Conservation (phyloP, 2,329 filamentous ascomycete species). For the Aureobasidium vineae region DNA sequence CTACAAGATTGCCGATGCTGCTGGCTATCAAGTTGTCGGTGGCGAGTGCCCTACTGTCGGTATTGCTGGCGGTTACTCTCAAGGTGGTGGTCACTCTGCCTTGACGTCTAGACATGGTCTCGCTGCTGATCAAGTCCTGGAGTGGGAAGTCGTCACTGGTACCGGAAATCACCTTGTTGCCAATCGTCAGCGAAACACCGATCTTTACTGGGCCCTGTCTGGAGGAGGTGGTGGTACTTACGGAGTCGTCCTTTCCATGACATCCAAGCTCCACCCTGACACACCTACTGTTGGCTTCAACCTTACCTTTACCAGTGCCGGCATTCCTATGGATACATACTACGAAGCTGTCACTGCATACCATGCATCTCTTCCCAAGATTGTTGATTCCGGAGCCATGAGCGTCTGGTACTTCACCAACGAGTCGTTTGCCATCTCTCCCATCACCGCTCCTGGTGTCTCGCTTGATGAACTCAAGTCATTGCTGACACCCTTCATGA, state of each 20-base stretch:
- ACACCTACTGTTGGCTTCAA: constrained; percentile 46
- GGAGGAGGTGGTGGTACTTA: constrained; percentile 62
- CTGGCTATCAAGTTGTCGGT: constrained; percentile 54
- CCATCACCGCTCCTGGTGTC: constrained; percentile 51
- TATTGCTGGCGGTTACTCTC: constrained; percentile 58
- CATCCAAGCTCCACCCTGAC: constrained; percentile 52
- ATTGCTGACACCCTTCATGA: constrained; percentile 50
- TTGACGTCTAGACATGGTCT: constrained; percentile 58
- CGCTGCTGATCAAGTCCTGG: constrained; percentile 58
- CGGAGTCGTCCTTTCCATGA: constrained; percentile 57
- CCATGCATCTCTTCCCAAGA: constrained; percentile 48
- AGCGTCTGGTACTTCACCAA: constrained; percentile 53
- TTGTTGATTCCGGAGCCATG: constrained; percentile 53
- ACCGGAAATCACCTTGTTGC: constrained; percentile 52
- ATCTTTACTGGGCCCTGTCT: constrained; percentile 63
- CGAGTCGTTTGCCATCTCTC: constrained; percentile 49
- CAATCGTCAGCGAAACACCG: constrained; percentile 49
- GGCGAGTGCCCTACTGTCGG: constrained; percentile 58
- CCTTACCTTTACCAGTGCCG: constrained; percentile 43
- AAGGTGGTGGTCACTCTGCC: constrained; percentile 60
- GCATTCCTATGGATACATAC: constrained; percentile 43
- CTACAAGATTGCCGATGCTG: constrained; percentile 47
- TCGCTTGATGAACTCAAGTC: constrained; percentile 44
- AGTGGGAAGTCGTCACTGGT: constrained; percentile 49
- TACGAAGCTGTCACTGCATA: constrained; percentile 52